Evolutionary conservation across 225 moss, liverwort and hornwort genomes (phyloP).

Genomic region (Pleurozium schreberi): DNA sequence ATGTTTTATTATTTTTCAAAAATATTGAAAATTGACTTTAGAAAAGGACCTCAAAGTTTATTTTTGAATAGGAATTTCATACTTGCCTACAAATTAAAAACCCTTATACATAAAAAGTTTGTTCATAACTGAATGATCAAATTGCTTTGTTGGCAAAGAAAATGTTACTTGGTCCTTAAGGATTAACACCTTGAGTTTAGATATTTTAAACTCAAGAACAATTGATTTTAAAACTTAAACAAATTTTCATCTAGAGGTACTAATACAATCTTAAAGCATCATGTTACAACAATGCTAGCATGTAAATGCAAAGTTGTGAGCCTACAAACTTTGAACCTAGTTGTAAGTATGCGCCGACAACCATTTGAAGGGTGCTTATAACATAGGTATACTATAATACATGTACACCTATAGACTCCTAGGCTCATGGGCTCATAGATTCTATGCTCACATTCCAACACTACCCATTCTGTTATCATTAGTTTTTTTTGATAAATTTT

Average conservation of each 20-base stretch:
- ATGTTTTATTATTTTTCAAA: neutral
- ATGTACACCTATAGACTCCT: neutral
- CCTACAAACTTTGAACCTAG: neutral
- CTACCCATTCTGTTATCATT: neutral
- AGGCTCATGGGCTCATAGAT: neutral
- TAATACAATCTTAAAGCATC: neutral
- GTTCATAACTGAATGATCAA: neutral
- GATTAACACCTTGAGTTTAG: neutral
- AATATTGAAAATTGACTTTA: neutral
- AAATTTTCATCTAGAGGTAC: no score
- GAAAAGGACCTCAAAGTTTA: neutral
- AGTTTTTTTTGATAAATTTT: no score
- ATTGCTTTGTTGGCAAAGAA: neutral
- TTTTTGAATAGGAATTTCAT: no score
- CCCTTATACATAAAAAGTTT: fast-evolving
- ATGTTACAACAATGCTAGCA: no score
- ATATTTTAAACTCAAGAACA: neutral
- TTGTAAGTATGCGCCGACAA: neutral
- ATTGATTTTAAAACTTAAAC: neutral
- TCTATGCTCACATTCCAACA: neutral
- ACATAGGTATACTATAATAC: neutral
- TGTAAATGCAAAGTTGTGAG: fast-evolving
- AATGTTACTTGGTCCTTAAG: neutral
- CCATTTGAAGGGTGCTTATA: neutral
- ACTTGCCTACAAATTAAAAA: fast-evolving